Evolutionary conservation across 1,284 basidiomycete species (phyloP), one percentile per base, ranked within the genome.

Genomic region (Cutaneotrichosporon sp.): DNA sequence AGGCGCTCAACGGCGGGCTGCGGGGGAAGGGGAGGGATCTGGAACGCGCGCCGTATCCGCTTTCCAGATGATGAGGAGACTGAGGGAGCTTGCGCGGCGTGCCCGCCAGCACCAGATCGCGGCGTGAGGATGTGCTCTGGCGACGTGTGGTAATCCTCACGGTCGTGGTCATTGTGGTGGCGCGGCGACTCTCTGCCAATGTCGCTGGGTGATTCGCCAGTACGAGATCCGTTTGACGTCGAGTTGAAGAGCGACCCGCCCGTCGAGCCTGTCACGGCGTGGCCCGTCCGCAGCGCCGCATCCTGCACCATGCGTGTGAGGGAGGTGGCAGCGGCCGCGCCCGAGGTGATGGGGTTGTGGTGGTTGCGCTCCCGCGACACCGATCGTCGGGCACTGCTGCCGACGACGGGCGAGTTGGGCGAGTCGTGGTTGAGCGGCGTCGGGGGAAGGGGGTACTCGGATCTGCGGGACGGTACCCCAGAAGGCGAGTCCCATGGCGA

Each of bases 1-100:
- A 76, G 62, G n/a, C 72, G 51, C 57, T 76, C 75, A 3, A 76
- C 74, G 2, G 75, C 75, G 0, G 71, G 63, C 49, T 74, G 67
- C 25, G 75, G 75, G 8, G 75, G 75, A 2, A 76, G 60, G 7
- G 72, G 72, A 1, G 75, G 74, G 7, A 76, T 65, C 26, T 63
- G 57, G 50, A 74, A 67, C 24, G 49, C 37, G 16, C 51, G 31
- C 32, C 64, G 52, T 32, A 49, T 38, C 46, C 68, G 67, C 47
- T 62, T 62, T 26, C 45, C 43, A 10, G 39, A 37, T 19, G 45
- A 49, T 4, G 60, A 61, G 27, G 49, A 54, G n/a, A 32, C 46
- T 8, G 50, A 54, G 11, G 29, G 25, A 4, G 33, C 46, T 47
- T 54, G 60, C 22, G 33, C 37, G 16, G 39, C 29, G 22, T 35